Evolutionary conservation across 2,329 filamentous ascomycete genomes (phyloP), one percentile per base, ranked within the genome.

Genomic region (Xylaria sp.): DNA sequence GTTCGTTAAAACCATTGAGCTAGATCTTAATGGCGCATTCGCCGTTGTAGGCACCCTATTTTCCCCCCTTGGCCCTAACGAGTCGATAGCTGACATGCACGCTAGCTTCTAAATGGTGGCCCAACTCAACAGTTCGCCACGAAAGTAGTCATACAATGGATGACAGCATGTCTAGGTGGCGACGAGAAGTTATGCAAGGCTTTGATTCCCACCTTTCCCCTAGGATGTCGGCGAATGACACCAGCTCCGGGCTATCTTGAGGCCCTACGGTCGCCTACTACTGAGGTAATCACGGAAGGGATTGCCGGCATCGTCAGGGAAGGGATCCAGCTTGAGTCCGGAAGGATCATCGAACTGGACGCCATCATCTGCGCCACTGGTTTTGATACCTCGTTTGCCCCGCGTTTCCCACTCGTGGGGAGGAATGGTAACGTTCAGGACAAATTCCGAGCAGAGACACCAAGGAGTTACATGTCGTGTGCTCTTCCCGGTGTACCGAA

Each of bases 311-410:
- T 86, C 41, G 79, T 83, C 1, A 72, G 78, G 10, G 76, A 78
- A n/a, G 80, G 84, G 13, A 72, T 86, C 49, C 72, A 81, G 69
- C 74, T 85, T 31, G 75, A 74, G 1, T 79, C 78, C 3, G 83
- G 81, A n/a, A 69, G 78, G 35, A 71, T 81, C n/a, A 70, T 83
- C 53, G 76, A 81, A 33, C 79, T 85, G 13, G 86, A 88, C 67
- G 78, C 79, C 11, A 80, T 88, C 21, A 77, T 87, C 48, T 85
- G 83, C 61, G 84, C 84, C n/a, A 86, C 83, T 0, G 83, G 84
- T 1, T 86, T 85, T 67, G 79, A 86, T 66, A 80, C 80, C 4
- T 83, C 81, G 1, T 85, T 85, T 69, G 70, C 76, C 7, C 83
- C 83, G 3, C 76, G 80, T 1, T 85, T 84, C 62, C 82, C 82